Percentiles rank a stretch among this genome's conserved stretches.
phyloP scores from a whole-genome alignment of 495 filamentous ascomycete genomes.

The Pyrenopolyporus hunteri region DNA sequence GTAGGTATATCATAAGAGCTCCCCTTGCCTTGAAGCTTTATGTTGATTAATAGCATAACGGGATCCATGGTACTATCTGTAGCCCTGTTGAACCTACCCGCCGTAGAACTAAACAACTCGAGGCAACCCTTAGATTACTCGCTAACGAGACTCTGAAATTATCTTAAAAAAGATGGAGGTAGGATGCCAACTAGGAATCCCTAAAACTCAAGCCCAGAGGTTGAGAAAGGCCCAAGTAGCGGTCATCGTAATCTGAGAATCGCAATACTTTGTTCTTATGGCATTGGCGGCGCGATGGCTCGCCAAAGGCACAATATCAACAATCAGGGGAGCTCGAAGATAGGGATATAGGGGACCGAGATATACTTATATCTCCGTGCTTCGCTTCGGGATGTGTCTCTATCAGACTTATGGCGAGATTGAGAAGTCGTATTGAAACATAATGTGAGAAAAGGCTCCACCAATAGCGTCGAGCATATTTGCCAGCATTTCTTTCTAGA shows the following conservation, averaged over 20 bases:
- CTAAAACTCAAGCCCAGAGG: not conserved
- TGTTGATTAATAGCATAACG: no score
- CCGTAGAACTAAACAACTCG: no score
- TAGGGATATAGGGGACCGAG: not conserved
- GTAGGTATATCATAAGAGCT: no score
- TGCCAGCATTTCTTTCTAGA: slow-evolving; percentile 8
- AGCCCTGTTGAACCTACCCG: no score
- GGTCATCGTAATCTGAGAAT: not conserved
- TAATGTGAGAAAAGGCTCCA: not conserved
- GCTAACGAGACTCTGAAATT: no score
- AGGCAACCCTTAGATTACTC: no score
- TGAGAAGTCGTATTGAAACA: not conserved
- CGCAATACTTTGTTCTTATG: not conserved
- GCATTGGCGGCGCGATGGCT: not conserved
- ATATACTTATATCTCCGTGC: slow-evolving; percentile 18
- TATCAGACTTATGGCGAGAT: no score
- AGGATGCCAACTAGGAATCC: not conserved
- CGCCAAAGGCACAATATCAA: no score
- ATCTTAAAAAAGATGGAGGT: no score
- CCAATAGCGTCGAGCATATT: slow-evolving; percentile 14
- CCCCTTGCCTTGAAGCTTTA: no score
- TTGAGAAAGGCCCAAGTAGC: not conserved
- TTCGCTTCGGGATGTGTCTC: not conserved
- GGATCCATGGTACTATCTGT: no score
- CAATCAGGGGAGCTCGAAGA: no score